phyloP scores from a whole-genome alignment of 2,329 filamentous ascomycete genomes.

The Rutstroemia sp. region DNA sequence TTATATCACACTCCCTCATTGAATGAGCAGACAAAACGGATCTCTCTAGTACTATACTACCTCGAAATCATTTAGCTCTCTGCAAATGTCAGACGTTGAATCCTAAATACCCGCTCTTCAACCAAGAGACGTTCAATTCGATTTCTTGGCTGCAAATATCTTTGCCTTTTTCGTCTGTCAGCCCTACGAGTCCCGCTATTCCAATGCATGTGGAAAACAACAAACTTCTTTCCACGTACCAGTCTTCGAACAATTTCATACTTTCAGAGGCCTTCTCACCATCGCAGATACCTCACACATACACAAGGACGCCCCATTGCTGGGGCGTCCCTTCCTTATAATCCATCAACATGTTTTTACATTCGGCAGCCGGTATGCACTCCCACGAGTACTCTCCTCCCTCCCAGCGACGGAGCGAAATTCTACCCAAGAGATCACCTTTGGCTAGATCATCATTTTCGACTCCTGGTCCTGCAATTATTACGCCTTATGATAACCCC shows the following conservation, averaged over 20 bases:
- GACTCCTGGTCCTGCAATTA: slow-evolving; percentile 19
- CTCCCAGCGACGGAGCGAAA: slow-evolving; percentile 12
- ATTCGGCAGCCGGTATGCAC: slow-evolving; percentile 25
- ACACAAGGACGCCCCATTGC: slow-evolving; percentile 6
- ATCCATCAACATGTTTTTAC: slow-evolving; percentile 25
- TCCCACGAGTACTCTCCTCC: slow-evolving; percentile 24
- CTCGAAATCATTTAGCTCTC: too few relatives aligned
- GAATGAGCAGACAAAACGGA: too few relatives aligned
- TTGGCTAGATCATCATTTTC: slow-evolving; percentile 27
- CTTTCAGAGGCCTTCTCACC: background rate
- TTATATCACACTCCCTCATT: too few relatives aligned
- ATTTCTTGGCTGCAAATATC: background rate
- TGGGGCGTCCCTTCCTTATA: slow-evolving; percentile 9
- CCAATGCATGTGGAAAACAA: background rate
- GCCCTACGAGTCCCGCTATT: background rate
- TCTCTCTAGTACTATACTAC: too few relatives aligned
- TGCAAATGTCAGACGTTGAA: too few relatives aligned
- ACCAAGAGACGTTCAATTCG: background rate
- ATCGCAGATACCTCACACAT: slow-evolving; percentile 3
- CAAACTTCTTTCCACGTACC: background rate
- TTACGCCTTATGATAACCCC: slow-evolving; percentile 20
- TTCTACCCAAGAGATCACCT: slow-evolving; percentile 18
- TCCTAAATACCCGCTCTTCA: too few relatives aligned
- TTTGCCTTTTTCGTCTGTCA: background rate
- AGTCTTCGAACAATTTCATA: background rate